These are phyloP conservation scores for Volvox africanus DNA, from an alignment of 139 green algal species.

Conservation along the genomic window DNA sequence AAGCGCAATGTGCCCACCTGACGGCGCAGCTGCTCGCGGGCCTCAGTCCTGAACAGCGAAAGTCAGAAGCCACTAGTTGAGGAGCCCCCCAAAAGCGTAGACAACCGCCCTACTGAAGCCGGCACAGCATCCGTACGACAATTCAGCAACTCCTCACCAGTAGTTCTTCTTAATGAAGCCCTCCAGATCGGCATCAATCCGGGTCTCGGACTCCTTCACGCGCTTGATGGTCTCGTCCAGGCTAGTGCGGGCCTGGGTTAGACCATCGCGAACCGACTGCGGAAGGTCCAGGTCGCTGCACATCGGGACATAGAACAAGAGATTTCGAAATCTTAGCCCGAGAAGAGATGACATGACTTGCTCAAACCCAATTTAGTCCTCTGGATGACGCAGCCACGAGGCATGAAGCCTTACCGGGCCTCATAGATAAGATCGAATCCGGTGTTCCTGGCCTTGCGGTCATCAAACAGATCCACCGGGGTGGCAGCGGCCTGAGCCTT, in stretches of 20 bases:
- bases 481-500: constrained; percentile 63
- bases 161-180: constrained; percentile 88
- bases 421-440: constrained; percentile 96
- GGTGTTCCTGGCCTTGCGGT: constrained; percentile 68
- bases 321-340: no score
- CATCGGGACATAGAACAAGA: neutral
- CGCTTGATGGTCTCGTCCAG: constrained; percentile 79
- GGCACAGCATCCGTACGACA: neutral
- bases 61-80: neutral
- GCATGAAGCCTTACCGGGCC: constrained; percentile 35
- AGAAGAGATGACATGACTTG: neutral
- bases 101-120: neutral
- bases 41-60: constrained; percentile 77
- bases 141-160: constrained; percentile 72
- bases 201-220: constrained; percentile 77
- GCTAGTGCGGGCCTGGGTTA: constrained; percentile 74
- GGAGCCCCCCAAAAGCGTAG: neutral
- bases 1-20: constrained; percentile 92
- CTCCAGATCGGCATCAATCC: constrained; percentile 84
- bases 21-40: constrained; percentile 87
- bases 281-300: constrained; percentile 85
- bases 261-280: constrained; percentile 81
- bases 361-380: neutral
- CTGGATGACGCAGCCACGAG: neutral
- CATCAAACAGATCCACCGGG: constrained; percentile 87